Evolutionary conservation across 306 rosid genomes (phyloP), one percentile per base, ranked within the genome.

Genomic region (Potentilla sterilis): DNA sequence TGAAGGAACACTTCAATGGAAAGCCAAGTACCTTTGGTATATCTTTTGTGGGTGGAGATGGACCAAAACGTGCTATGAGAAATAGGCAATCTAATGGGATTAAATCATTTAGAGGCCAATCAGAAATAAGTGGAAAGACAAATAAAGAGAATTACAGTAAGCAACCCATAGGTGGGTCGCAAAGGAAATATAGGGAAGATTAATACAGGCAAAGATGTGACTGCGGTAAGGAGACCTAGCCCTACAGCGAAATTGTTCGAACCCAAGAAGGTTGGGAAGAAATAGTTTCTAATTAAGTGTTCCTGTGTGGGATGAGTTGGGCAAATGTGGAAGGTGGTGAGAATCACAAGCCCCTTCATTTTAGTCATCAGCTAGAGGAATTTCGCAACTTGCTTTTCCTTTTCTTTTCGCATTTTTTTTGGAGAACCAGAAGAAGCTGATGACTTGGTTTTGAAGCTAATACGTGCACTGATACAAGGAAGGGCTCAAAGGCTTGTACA

Each of bases 131-230:
- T 72, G 74, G 44, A 21, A 72, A 15, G 51, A 47, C 62, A 42
- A 75, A 70, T 52, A 84, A 77, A 69, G 79, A n/a, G 64, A 76
- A 73, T 38, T 67, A 75, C 51, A 64, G 69, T 68, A 79, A 59
- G 69, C 83, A 78, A 51, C 77, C 75, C 64, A 41, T 46, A n/a
- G 71, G 76, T 7, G 67, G 67, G 66, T 65, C 78, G 69, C 68
- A 85, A 84, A 83, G 73, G 82, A 82, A 89, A 81, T 52, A 63
- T 24, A 41, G 79, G 61, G 55, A 67, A 8, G 9, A 55, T 54
- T 46, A 77, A 47, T 44, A 52, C 1, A 9, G 61, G 44, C 72
- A 81, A 82, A 48, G 77, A 59, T 64, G 83, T 72, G 77, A 65
- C 74, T 68, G 81, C 76, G 32, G 68, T 55, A 77, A 64, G 21